Evolutionary conservation across 345 rosid species (phyloP).

Genomic region (Brassica carinata): DNA sequence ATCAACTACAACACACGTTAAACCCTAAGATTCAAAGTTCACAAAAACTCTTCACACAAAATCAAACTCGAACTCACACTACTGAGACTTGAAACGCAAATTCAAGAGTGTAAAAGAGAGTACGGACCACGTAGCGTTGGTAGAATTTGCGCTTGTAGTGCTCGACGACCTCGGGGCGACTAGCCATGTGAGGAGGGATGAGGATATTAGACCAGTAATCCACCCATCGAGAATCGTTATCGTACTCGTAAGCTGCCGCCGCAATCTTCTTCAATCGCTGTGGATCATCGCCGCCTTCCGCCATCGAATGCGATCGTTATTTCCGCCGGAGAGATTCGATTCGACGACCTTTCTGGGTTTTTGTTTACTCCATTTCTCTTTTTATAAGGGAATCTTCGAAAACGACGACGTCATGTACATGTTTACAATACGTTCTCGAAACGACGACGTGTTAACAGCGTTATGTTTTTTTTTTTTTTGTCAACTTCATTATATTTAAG

Average conservation of each 20-base stretch:
- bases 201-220: conserved; percentile 94
- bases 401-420: conserved; percentile 23
- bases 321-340: conserved; percentile 20
- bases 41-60: background rate
- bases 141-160: conserved; percentile 97
- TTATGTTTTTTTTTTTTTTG: too few relatives aligned
- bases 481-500: too few relatives aligned
- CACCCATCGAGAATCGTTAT: conserved; percentile 81
- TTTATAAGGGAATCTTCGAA: background rate
- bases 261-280: conserved; percentile 78
- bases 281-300: conserved; percentile 73
- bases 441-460: background rate
- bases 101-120: background rate
- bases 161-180: conserved; percentile 80
- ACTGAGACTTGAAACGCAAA: background rate
- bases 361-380: background rate
- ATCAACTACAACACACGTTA: background rate
- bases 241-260: conserved; percentile 88
- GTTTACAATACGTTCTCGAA: background rate
- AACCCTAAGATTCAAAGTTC: conserved; percentile 11
- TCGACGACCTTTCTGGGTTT: conserved; percentile 11
- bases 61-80: background rate
- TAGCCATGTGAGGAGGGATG: conserved; percentile 86
- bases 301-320: conserved; percentile 46
- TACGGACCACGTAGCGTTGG: conserved; percentile 77